Evolutionary conservation across 2,329 filamentous ascomycete species (phyloP), one percentile per base, ranked within the genome.

Genomic region (Cyphellophora europaea): DNA sequence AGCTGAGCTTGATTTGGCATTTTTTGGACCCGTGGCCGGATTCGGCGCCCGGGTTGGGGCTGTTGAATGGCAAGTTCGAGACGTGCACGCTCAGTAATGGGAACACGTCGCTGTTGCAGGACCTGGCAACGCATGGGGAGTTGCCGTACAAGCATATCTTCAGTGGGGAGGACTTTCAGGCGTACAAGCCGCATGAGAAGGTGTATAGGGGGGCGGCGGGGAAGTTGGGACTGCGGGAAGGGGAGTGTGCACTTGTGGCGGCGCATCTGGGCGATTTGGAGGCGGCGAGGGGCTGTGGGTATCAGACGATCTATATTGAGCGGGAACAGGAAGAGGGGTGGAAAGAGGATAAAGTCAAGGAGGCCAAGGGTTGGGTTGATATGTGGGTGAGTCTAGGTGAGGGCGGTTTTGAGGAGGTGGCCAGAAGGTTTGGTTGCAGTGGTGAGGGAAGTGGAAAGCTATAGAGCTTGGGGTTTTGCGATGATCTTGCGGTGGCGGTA

Each of bases 41-140:
- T 52, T 61, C 61, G 11, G 56, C 64, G 2, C 48, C 44, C 0
- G 82, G 80, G 0, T 56, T 89, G 14, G 52, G 56, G 2, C 54
- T 62, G 30, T 58, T 88, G 16, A 73, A 71, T 28, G 68, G 67
- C 23, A 59, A 58, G 5, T 74, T 75, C 50, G 58, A 63, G 30
- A 83, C 79, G 0, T 68, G 73, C 27, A 85, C 80, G 0, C 62
- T 89, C 16, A 84, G 79, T 17, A 91, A 91, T 53, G 84, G 81
- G 21, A 89, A 88, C 53, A 52, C 66, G 2, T 60, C 65, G 2
- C 61, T 89, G n/a, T 63, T 89, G 28, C 52, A 61, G 2, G 83
- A 89, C 51, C 65, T 91, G 32, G 58, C 71, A 32, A 52, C 58
- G 33, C 65, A 74, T 47, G 77, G 72, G 2, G 55, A 58, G 4